Base-by-base conservation (phyloP, 495 filamentous ascomycete genomes). In the Aspergillus asperescens region DNA sequence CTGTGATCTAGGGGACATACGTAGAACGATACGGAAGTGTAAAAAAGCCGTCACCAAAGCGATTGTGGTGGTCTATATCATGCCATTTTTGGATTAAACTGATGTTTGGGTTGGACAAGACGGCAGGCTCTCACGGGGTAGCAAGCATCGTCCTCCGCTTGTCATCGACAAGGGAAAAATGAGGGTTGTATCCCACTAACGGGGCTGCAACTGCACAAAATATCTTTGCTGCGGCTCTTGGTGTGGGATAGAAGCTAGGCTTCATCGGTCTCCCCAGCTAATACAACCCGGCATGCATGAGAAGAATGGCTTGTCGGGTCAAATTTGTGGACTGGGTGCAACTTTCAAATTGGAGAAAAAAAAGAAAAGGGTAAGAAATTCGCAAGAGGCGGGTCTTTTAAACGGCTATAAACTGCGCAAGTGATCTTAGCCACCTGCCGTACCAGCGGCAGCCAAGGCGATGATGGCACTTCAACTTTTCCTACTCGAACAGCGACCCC, bases 241-340 rank as follows among this genome's bases (percentile, higher is more conserved):
- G 71, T 68, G 73, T 71, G 74, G 71, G 75, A 76, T 60, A 57
- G 68, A 66, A 70, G 62, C 58, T 57, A 18, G 60, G 49, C 64
- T 66, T 72, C 66, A 50, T 78, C 68, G 37, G 67, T 86, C 84
- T 87, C 70, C 83, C 83, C 81, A 81, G 80, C 67, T 80, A 77
- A 75, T 85, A 80, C 82, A 86, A 82, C 82, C 68, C 69, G 62
- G 56, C 73, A 77, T 69, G 70, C 76, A 78, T 75, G 55, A 54
- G 61, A 62, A 50, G 56, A 50, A 45, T 55, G 29, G 73, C 68
- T 60, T 69, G 73, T 58, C 61, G 71, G 76, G 84, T 79, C 84
- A 84, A 85, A 83, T 82, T 86, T 77, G 70, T 57, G 62, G 60
- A 62, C 76, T 77, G 78, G 81, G 79, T 81, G 40, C 66, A 85